A percentile compares a stretch with the other conserved stretches of the same genome.
phyloP scores from a whole-genome alignment of 2,329 filamentous ascomycete species.

The Verticillium zaregamsianum region DNA sequence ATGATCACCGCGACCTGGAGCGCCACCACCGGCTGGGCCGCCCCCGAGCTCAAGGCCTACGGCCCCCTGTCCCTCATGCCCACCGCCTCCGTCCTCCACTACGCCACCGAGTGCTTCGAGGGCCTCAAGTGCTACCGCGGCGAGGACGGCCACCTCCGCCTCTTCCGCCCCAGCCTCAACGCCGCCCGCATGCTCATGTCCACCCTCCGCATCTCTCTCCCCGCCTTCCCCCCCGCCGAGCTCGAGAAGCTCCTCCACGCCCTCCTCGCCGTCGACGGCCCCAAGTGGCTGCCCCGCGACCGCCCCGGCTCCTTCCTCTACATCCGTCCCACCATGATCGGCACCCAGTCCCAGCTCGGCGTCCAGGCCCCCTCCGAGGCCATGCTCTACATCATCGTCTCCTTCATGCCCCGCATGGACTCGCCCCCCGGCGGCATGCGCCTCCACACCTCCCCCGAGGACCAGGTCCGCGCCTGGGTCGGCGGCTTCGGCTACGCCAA shows the following conservation, averaged over 20 bases:
- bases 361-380: constrained; percentile 77
- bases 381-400: constrained; percentile 79
- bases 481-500: constrained; percentile 92
- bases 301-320: constrained; percentile 72
- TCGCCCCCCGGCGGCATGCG: constrained; percentile 55
- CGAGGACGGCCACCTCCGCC: constrained; percentile 65
- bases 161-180: constrained; percentile 76
- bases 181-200: constrained; percentile 60
- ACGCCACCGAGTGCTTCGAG: constrained; percentile 89
- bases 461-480: constrained; percentile 87
- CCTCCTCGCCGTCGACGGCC: constrained; percentile 68
- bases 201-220: constrained; percentile 65
- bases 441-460: constrained; percentile 73
- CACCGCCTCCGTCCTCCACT: constrained; percentile 77
- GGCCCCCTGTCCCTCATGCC: constrained; percentile 75
- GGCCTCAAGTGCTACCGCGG: constrained; percentile 80
- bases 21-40: constrained; percentile 61
- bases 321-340: constrained; percentile 83
- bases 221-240: constrained; percentile 66
- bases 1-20: constrained; percentile 78
- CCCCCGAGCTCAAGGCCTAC: constrained; percentile 72
- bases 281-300: constrained; percentile 73
- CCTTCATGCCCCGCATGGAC: constrained; percentile 56
- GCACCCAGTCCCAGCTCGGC: constrained; percentile 73
- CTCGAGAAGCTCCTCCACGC: constrained; percentile 69